Conservation (phyloP, 2,329 filamentous ascomycete genomes). For the Annulohypoxylon truncatum region DNA sequence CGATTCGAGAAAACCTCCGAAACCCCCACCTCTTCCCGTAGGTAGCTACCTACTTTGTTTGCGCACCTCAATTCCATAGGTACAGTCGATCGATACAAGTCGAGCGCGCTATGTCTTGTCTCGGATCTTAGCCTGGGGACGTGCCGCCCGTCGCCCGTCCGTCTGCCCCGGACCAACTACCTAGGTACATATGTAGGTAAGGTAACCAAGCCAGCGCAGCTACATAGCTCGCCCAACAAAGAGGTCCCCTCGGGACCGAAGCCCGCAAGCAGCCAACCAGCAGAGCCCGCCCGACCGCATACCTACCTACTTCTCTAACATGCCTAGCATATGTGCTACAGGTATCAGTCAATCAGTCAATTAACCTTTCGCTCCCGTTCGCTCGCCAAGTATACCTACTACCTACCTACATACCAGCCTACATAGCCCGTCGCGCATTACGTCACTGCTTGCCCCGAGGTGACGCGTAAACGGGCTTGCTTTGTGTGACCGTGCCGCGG, state of each 20-base stretch:
- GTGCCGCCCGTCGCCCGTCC: background rate
- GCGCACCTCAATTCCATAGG: background rate
- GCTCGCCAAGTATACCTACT: too few species aligned
- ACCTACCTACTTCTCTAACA: background rate
- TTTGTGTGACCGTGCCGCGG: background rate
- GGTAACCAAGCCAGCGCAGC: too few species aligned
- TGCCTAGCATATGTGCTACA: background rate
- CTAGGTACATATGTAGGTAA: too few species aligned
- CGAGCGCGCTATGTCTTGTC: too few species aligned
- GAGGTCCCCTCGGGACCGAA: constrained; percentile 30
- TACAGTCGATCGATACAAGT: background rate
- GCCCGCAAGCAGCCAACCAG: constrained; percentile 18
- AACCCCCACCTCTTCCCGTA: background rate
- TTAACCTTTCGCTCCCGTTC: background rate
- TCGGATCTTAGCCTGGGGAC: constrained; percentile 34
- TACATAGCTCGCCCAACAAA: background rate
- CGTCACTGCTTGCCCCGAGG: constrained; percentile 5
- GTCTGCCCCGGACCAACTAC: background rate
- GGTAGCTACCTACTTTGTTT: background rate
- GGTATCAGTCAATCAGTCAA: too few species aligned
- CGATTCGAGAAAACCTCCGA: background rate
- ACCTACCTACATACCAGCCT: too few species aligned
- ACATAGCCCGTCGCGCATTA: constrained; percentile 3
- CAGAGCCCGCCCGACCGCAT: background rate
- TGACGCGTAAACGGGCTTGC: constrained; percentile 13